Conservation (phyloP, 2,329 filamentous ascomycete genomes). For the Colletotrichum gloeosporioides region DNA sequence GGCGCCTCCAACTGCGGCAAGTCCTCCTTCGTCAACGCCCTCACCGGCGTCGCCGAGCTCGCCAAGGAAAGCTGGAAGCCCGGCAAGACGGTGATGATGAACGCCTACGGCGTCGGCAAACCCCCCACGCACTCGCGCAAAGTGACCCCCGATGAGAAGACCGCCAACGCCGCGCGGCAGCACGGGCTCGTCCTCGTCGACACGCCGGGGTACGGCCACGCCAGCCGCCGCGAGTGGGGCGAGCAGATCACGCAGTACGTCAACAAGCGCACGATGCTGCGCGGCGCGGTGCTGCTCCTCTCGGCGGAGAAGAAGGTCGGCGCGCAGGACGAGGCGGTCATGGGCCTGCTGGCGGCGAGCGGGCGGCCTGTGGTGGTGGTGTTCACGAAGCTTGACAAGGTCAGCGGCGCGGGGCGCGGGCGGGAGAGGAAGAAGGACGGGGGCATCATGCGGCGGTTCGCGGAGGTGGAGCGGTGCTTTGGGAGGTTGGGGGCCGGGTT, state of each 20-base stretch:
- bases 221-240: conserved; percentile 56
- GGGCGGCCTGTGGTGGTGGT: conserved; percentile 54
- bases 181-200: conserved; percentile 56
- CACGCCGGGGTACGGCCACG: conserved; percentile 56
- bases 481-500: conserved; percentile 19
- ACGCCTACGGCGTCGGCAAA: conserved; percentile 58
- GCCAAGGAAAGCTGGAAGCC: conserved; percentile 57
- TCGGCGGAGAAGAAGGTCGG: conserved; percentile 59
- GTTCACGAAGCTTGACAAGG: conserved; percentile 63
- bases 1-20: conserved; percentile 92
- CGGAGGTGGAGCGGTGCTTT: conserved; percentile 11
- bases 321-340: conserved; percentile 50
- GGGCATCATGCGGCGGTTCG: conserved; percentile 22
- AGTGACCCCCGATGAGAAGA: background rate
- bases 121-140: background rate
- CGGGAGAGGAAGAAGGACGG: conserved; percentile 24
- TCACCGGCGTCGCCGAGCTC: conserved; percentile 58
- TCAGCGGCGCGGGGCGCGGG: conserved; percentile 23
- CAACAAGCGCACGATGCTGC: conserved; percentile 47
- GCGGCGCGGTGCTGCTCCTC: conserved; percentile 59
- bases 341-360: conserved; percentile 50
- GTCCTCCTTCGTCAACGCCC: conserved; percentile 84
- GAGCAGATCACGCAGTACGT: conserved; percentile 58
- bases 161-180: conserved; percentile 29
- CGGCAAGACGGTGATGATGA: conserved; percentile 60